Evolutionary conservation across 108 stramenopile genomes (phyloP), one percentile per base, ranked within the genome.

Genomic region (Nitzschia sp.): DNA sequence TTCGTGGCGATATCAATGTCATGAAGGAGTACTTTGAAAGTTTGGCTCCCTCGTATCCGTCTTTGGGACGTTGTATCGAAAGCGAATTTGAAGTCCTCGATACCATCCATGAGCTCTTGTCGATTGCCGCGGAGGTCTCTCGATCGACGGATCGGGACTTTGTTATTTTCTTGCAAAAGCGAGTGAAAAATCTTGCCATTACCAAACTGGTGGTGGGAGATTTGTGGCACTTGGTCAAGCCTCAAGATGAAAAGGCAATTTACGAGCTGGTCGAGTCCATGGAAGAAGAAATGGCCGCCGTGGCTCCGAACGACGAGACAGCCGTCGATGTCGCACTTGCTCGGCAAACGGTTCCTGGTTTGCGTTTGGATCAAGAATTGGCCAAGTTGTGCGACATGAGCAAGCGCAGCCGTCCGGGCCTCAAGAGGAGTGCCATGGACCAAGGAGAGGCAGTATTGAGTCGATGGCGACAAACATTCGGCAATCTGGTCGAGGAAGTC

Each of bases 161-260:
- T 63, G 77, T 91, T 45, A 61, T 87, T 46, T 73, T 88, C 1
- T 46, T 94, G 8, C 92, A 94, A 71, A 94, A 94, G 63, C 67
- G 77, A 33, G 77, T 94, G 16, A 58, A 75, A 36, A 86, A 94
- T 58, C 75, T 89, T 29, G 75, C 81, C 22, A 85, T 94, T 60
- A 87, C 89, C 11, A 88, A 87, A 50, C 77, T 84, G 35, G 80
- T 90, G 11, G 86, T 94, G 29, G 90, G 92, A 29, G 90, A 94
- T 69, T 60, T 94, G 38, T 94, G 83, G 73, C 92, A 94, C 50
- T 68, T 86, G 26, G 81, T 91, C 19, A 80, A 85, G 31, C 90
- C 92, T 0, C 55, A 69, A 1, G 78, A 79, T 16, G 90, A 94
- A 55, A 72, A 81, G 54, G 75, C 61, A 19, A 85, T 94, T 21